A percentile compares a stretch with the other conserved stretches of the same genome.
phyloP scores from a whole-genome alignment of 106 monocot genomes.

The Apostasia shenzhenica region DNA sequence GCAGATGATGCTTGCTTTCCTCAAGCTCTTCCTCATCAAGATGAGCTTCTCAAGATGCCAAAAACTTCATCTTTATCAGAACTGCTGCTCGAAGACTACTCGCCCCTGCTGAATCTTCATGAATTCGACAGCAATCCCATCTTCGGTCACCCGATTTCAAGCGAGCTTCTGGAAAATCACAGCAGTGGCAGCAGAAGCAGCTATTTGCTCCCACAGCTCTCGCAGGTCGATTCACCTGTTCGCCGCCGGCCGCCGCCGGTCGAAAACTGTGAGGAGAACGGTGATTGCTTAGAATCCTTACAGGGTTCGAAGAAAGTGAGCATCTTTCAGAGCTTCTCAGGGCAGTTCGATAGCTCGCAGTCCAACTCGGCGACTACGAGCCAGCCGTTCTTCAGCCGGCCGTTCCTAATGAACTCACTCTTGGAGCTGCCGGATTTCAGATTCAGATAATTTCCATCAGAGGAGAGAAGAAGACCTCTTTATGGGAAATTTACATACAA shows the following conservation, averaged over 20 bases:
- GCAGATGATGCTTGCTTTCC: slow-evolving; percentile 20
- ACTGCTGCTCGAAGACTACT: slow-evolving; percentile 25
- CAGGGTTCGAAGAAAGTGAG: neutral
- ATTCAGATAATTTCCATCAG: neutral
- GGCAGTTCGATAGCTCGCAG: slow-evolving; percentile 13
- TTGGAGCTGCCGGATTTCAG: neutral
- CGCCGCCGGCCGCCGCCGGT: neutral
- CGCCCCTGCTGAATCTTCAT: slow-evolving; percentile 13
- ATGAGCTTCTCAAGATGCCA: slow-evolving; percentile 11
- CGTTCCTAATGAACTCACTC: neutral
- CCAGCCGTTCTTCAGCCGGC: slow-evolving; percentile 4
- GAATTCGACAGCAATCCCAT: neutral
- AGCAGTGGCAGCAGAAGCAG: neutral
- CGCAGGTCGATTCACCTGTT: neutral
- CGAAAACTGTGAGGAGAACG: neutral
- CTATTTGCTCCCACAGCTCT: neutral
- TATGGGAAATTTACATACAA: too few species aligned
- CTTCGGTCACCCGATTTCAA: neutral
- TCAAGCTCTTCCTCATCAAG: neutral
- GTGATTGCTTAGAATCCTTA: neutral
- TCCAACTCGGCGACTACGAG: neutral
- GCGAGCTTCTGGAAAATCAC: neutral
- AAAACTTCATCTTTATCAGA: slow-evolving; percentile 31
- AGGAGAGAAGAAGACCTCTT: neutral
- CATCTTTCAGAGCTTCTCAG: neutral